Evolutionary conservation across 2,329 filamentous ascomycete species (phyloP), one percentile per base, ranked within the genome.

Genomic region (Neonectria neomacrospora): DNA sequence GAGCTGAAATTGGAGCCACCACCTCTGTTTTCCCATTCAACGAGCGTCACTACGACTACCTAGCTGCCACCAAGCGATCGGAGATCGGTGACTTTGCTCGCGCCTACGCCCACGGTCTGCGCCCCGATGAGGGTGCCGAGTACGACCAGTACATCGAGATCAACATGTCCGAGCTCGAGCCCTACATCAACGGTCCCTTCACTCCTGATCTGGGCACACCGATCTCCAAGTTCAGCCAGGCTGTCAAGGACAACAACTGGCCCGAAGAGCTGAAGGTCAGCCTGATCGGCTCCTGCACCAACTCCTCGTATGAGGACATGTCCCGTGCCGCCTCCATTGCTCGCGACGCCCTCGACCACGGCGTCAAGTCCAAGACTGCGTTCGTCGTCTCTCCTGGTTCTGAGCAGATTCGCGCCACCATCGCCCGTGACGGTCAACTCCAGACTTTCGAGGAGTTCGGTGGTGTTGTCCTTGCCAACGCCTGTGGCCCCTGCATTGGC

Each of bases 231-330:
- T 99, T 99, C 83, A 93, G 94, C 76, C 86, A 92, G 62, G 90
- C 91, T 2, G 93, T 97, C 22, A 86, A 91, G 79, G 86, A 91
- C 72, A 93, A 97, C 79, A 83, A 91, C 54, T 99, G 96, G 96
- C 96, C 96, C 2, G 88, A 92, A 76, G 93, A 90, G 67, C 91
- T 99, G 65, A 96, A 94, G 12, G 95, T 96, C 26, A 94, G 94
- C 54, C 86, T 99, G 58, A 99, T 99, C 76, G 96, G 96, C 64
- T 97, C 94, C 82, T 99, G 96, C 85, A 99, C 96, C 54, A 99
- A 99, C 86, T 97, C 93, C 78, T 98, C 96, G 2, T 99, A 98
- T 79, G 91, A 97, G 80, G 96, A 99, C 77, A 99, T 99, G 96
- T 96, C 94, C 37, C 91, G 95, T 65, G 93, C 94, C 14, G 95